Evolutionary conservation across 2,329 filamentous ascomycete species (phyloP), one percentile per base, ranked within the genome.

Genomic region (Talaromyces islandicus): DNA sequence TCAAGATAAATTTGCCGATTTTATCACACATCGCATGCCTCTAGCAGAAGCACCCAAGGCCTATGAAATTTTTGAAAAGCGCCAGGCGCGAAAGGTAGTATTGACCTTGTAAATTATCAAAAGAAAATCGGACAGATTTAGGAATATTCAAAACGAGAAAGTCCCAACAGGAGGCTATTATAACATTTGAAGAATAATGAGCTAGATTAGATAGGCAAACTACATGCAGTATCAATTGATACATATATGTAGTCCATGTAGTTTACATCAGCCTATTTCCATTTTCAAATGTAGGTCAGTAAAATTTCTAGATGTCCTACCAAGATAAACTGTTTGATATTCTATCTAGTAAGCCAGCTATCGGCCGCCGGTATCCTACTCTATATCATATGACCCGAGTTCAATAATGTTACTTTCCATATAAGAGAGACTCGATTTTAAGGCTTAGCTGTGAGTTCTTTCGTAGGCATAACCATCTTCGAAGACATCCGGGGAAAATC

Each of bases 1-100:
- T 9, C 53, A 55, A 27, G 32, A 55, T 55, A 55, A 55, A 55
- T 55, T 55, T 25, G n/a, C 53, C 2, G 53, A 55, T 43, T 55
- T 55, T 38, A 55, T 55, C 21, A 55, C 53, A 11, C 53, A 55
- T 38, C 53, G 53, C 14, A 55, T 55, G 53, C 53, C 53, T 21
- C 38, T 55, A 38, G 53, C 53, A 19, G 32, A 55, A 25, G 53
- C 53, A 19, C 53, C 53, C 32, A 24, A 55, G 32, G 53, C 30
- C 9, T 55, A 55, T 55, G 53, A 55, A n/a, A 55, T 55, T 19
- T 55, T 55, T 38, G 53, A 55, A 25, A 55, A 55, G 11, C 53
- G 43, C 43, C 53, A 55, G 14, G 53, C 53, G 11, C n/a, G 24
- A 24, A 55, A 55, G 21, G 53, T 55, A 19, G 35, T 55, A 24